Evolutionary conservation across 2,329 filamentous ascomycete genomes (phyloP), one percentile per base, ranked within the genome.

Genomic region (Amesomyces nigricolor): DNA sequence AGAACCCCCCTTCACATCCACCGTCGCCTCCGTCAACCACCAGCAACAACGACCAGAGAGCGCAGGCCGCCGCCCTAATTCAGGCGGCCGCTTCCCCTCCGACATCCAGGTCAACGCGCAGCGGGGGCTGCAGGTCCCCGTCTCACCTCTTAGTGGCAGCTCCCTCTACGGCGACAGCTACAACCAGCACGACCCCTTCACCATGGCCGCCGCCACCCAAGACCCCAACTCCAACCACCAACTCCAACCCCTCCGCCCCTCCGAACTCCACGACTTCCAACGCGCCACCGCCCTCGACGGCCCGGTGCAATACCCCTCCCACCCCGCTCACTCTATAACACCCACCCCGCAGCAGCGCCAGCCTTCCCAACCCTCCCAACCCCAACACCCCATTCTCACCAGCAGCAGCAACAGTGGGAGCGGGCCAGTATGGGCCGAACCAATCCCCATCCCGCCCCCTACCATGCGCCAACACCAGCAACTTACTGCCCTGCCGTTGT

Each of bases 1-100:
- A 52, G 80, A 85, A 16, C 61, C 61, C 63, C 81, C 82, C 11
- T 85, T 84, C 65, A 75, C 80, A 43, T 76, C 76, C 17, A 73
- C 74, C 56, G 70, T 71, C 65, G 84, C 85, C 35, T 81, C 84
- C 39, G 79, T 83, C 65, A 74, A 73, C 54, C 22, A 26, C 22
- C 74, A 73, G 58, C 74, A 72, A 63, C 73, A 75, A 59, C 77
- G 73, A 61, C 73, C 78, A 65, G 78, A 81, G 57, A 69, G 70
- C 52, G 70, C 73, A 13, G 32, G 32, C 63, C 76, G 81, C 65
- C 80, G 81, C 72, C 85, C 91, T 72, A 88, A 89, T 69, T 84
- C 89, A 85, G 92, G 91, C 85, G 92, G 92, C 78, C 85, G 91
- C 72, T 99, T 99, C 77, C 92, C 92, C 74, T 95, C 89, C 74